phyloP scores from a whole-genome alignment of 768 basidiomycete species.

The Naganishia antarctica region DNA sequence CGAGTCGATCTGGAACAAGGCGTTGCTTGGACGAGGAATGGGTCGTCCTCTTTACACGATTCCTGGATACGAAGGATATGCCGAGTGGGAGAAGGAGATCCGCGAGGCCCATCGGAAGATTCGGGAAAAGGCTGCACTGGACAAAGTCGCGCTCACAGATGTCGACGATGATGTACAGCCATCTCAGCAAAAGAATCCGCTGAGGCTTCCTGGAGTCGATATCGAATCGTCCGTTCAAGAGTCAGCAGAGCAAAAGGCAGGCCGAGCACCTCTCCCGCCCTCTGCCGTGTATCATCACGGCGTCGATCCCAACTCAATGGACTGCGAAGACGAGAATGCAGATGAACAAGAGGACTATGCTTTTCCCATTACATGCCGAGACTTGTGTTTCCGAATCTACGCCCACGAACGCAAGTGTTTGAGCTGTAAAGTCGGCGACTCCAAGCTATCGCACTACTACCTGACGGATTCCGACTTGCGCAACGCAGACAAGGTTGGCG shows the following conservation, averaged over 20 bases:
- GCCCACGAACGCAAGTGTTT: conserved; percentile 23
- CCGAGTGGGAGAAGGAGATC: conserved; percentile 1
- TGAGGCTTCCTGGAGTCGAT: not conserved
- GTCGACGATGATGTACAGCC: not conserved
- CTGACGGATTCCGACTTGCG: conserved; percentile 20
- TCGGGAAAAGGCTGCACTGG: conserved; percentile 6
- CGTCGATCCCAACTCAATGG: not conserved
- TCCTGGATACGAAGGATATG: conserved; percentile 21
- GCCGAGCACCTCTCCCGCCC: not conserved
- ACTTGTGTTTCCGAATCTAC: conserved; percentile 23
- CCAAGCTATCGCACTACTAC: conserved; percentile 26
- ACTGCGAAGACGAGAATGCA: not conserved
- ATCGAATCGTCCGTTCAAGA: not conserved
- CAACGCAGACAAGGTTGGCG: conserved; percentile 1
- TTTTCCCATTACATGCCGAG: conserved; percentile 10
- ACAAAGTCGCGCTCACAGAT: conserved; percentile 1
- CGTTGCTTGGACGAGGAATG: conserved; percentile 25
- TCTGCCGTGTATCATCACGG: conserved; percentile 1
- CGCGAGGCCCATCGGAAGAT: conserved; percentile 6
- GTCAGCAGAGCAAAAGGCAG: not conserved
- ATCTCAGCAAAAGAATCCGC: too few species aligned
- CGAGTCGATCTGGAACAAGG: conserved; percentile 25
- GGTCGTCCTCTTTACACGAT: conserved; percentile 22
- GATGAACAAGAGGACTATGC: not conserved
- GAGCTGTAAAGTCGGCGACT: conserved; percentile 25